Base-by-base conservation (phyloP, 768 basidiomycete genomes). In the Terana coerulea region DNA sequence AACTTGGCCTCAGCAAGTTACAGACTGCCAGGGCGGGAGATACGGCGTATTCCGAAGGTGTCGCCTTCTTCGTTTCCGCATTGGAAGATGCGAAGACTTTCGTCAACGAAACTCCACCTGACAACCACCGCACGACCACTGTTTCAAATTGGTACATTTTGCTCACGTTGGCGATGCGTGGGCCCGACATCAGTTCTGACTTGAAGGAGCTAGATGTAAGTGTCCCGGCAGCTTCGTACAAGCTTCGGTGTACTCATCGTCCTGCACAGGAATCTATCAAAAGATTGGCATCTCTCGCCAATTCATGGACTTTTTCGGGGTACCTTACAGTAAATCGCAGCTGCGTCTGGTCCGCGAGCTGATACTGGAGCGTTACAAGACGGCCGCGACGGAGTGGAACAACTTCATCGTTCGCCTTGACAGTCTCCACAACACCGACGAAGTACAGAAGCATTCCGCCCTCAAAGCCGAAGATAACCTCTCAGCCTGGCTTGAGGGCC, bases 121-220 rank as follows among this genome's bases (percentile, higher is more conserved):
- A 86, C 58, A 77, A 78, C 42, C 69, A 80, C 12, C 72, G 83
- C 57, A 78, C 82, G 75, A 77, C 77, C 66, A 76, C 73, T 31
- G 75, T 84, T 3, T 60, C 78, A 11, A 79, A 81, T 59, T 83
- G 83, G 81, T 76, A 75, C 61, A 75, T 83, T 15, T 60, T 80
- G 15, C 69, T 85, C 33, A 74, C 71, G 5, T 64, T 86, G 26
- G 68, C 77, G 4, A 69, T 81, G 47, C 73, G 70, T 39, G 82
- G 81, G 2, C 69, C 75, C 0, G 72, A 80, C 22, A 56, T 81
- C 33, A 76, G 75, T 50, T 49, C 62, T 0, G 75, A 81, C 58
- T 62, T 86, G 43, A 58, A 60, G 8, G 79, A 85, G 49, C 61
- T 86, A 3, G 61, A 76, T 64, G 83, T 81, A 53, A 30, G 67